Evolutionary conservation across 2,329 filamentous ascomycete species (phyloP).

Genomic region (Mycogone perniciosa): DNA sequence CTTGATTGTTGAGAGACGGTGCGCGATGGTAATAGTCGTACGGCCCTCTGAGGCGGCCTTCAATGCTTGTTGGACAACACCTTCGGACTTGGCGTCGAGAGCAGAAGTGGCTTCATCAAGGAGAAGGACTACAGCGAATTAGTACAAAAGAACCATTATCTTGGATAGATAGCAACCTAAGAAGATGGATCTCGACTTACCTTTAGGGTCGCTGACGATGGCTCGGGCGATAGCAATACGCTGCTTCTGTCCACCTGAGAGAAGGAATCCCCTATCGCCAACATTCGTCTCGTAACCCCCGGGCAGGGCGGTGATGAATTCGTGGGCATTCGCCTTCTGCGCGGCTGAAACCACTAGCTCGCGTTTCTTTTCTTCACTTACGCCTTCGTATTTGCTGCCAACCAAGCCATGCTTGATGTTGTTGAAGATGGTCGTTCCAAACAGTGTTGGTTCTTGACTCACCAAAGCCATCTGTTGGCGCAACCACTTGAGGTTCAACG

Average conservation of each 20-base stretch:
- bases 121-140: slow-evolving; percentile 43
- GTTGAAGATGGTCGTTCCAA: slow-evolving; percentile 79
- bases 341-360: slow-evolving; percentile 76
- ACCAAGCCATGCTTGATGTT: slow-evolving; percentile 90
- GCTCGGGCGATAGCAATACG: slow-evolving; percentile 90
- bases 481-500: slow-evolving; percentile 81
- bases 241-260: slow-evolving; percentile 94
- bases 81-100: slow-evolving; percentile 34
- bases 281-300: slow-evolving; percentile 91
- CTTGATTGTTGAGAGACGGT: slow-evolving; percentile 39
- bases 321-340: slow-evolving; percentile 86
- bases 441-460: slow-evolving; percentile 86
- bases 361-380: slow-evolving; percentile 58
- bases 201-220: slow-evolving; percentile 86
- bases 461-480: slow-evolving; percentile 89
- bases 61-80: slow-evolving; percentile 47
- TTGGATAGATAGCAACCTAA: neutral
- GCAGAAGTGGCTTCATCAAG: slow-evolving; percentile 62
- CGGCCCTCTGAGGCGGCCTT: slow-evolving; percentile 54
- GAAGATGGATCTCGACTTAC: slow-evolving; percentile 25
- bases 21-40: slow-evolving; percentile 59
- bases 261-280: slow-evolving; percentile 82
- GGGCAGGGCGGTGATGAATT: slow-evolving; percentile 75
- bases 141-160: neutral
- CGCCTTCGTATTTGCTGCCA: slow-evolving; percentile 67